These are phyloP conservation scores for Nakazawaea ambrosiae DNA, from an alignment of 805 yeast genomes.

Conservation along the genomic window DNA sequence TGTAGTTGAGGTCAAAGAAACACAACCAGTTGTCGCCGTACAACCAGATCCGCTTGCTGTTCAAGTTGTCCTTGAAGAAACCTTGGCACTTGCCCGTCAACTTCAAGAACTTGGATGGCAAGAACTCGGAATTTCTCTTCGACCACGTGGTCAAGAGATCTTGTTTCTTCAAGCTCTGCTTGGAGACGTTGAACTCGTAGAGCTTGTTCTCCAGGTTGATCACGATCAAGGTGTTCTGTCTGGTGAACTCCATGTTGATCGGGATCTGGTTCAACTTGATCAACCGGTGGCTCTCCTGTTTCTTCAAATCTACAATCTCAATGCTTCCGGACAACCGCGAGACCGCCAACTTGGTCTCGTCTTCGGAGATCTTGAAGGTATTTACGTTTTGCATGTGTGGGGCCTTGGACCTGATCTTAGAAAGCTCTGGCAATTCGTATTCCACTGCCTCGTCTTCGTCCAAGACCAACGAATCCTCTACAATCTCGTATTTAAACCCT, in stretches of 20 bases:
- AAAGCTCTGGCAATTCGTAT: slow-evolving; percentile 27
- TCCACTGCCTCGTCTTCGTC: slow-evolving; percentile 20
- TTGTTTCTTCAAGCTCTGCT: slow-evolving; percentile 8
- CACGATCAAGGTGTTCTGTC: slow-evolving; percentile 45
- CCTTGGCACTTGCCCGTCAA: slow-evolving; percentile 70
- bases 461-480: slow-evolving; percentile 23
- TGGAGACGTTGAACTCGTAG: slow-evolving; percentile 50
- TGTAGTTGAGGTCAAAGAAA: slow-evolving; percentile 57
- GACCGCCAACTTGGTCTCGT: slow-evolving; percentile 41
- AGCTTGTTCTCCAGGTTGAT: slow-evolving; percentile 71
- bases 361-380: slow-evolving; percentile 40
- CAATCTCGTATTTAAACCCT: slow-evolving; percentile 31
- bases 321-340: slow-evolving; percentile 63
- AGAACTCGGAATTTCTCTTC: slow-evolving; percentile 59
- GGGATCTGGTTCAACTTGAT: slow-evolving; percentile 56
- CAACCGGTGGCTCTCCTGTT: slow-evolving; percentile 30
- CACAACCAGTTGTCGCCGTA: slow-evolving; percentile 83
- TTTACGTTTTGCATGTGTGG: slow-evolving; percentile 47
- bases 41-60: slow-evolving; percentile 58
- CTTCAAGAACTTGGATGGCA: slow-evolving; percentile 58
- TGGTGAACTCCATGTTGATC: slow-evolving; percentile 53
- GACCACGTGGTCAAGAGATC: slow-evolving; percentile 70
- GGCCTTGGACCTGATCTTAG: slow-evolving; percentile 21
- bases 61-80: slow-evolving; percentile 41
- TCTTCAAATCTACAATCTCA: slow-evolving; percentile 35